Conservation (phyloP, 768 basidiomycete genomes). For the Leccinum rimulosum region DNA sequence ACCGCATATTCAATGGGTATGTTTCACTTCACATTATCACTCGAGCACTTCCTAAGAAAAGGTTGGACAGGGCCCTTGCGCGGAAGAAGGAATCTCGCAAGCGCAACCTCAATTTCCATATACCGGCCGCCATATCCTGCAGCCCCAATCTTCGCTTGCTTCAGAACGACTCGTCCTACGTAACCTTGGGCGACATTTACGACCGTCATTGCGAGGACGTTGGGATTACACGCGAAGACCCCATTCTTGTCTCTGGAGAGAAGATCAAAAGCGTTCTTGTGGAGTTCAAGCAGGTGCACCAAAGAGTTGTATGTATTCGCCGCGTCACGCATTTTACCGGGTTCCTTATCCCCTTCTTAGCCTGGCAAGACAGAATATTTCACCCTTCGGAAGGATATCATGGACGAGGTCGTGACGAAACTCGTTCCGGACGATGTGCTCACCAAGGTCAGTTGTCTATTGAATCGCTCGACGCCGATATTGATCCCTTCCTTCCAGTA, state of each 20-base stretch:
- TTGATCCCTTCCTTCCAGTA: conserved; percentile 53
- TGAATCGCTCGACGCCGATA: not conserved
- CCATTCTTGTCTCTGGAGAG: conserved; percentile 81
- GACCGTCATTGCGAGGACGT: conserved; percentile 80
- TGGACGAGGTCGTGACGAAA: conserved; percentile 85
- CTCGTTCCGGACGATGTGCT: conserved; percentile 89
- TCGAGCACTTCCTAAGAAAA: conserved; percentile 1
- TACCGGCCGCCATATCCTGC: conserved; percentile 83
- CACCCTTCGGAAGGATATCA: conserved; percentile 75
- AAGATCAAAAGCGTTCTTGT: conserved; percentile 71
- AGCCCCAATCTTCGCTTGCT: conserved; percentile 82
- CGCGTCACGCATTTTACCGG: not conserved
- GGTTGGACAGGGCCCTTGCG: conserved; percentile 60
- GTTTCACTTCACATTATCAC: not conserved
- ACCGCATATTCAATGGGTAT: conserved; percentile 93
- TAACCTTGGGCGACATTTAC: conserved; percentile 90
- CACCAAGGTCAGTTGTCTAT: conserved; percentile 53
- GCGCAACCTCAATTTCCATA: conserved; percentile 86
- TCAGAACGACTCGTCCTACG: conserved; percentile 89
- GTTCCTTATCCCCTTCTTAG: conserved; percentile 32
- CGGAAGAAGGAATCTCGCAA: conserved; percentile 93
- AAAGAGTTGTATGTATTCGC: conserved; percentile 36
- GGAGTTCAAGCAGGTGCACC: conserved; percentile 50
- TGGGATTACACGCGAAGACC: conserved; percentile 83
- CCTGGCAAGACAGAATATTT: conserved; percentile 63